Evolutionary conservation across 2,329 filamentous ascomycete species (phyloP), one percentile per base, ranked within the genome.

Genomic region (Neophaeococcomyces aloes): DNA sequence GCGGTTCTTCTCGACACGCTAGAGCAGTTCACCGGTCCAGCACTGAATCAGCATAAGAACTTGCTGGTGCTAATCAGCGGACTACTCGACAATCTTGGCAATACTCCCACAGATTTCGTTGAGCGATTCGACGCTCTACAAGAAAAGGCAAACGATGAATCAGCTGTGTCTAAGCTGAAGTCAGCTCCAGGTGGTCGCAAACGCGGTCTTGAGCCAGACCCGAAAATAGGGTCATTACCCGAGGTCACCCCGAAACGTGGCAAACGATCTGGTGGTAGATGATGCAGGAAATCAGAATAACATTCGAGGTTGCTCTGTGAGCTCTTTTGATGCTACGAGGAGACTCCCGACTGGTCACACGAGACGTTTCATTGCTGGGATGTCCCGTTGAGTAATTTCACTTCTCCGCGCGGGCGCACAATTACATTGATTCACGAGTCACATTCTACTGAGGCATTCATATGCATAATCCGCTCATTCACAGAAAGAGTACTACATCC

Each of bases 141-240:
- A 19, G 21, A 35, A 7, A 42, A 35, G 31, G 39, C 39, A 42
- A 23, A 21, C 8, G 39, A 42, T 21, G 39, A 35, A 17, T 6
- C 30, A 6, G 11, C 30, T 18, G 18, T 31, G 6, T 38, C 35
- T 3, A 27, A 35, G 30, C 21, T 27, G 5, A 27, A 27, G 23
- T 5, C 23, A 27, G 39, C 30, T 13, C 11, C 39, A 21, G 13
- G 39, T 30, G 30, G 39, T 31, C 39, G 39, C 31, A n/a, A 19
- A 27, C 39, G 39, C 13, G 39, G 31, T 31, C 39, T 18, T 17
- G 31, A 42, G 30, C 19, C 39, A 27, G 39, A 42, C 14, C 39
- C 39, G 21, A 34, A 18, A 32, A n/a, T 21, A 19, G 39, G 39
- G n/a, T 5, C 39, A 27, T 14, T n/a, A 27, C 19, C 13, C n/a